phyloP scores from a whole-genome alignment of 306 rosid genomes.

The Inga laurina region DNA sequence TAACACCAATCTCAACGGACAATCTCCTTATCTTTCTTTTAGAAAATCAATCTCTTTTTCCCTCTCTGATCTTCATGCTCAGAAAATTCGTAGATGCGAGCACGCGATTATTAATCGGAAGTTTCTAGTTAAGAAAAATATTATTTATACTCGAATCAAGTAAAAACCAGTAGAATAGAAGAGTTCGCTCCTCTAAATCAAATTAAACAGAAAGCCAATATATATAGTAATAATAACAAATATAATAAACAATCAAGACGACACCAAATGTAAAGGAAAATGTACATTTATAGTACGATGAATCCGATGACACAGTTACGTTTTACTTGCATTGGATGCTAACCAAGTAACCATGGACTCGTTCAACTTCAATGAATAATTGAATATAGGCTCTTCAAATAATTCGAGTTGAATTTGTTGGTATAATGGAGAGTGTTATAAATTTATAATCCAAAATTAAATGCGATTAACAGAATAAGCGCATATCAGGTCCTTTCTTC shows the following conservation, averaged over 20 bases:
- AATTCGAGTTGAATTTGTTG: not conserved
- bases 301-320: not conserved
- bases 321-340: not conserved
- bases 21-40: constrained; percentile 5
- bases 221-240: not conserved
- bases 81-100: constrained; percentile 4
- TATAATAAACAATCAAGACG: not conserved
- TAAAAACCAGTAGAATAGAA: not conserved
- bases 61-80: not conserved
- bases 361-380: not conserved
- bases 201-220: too few species aligned
- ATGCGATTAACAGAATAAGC: not conserved
- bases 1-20: constrained; percentile 28
- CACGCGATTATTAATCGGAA: constrained; percentile 2
- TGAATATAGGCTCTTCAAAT: not conserved
- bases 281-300: not conserved
- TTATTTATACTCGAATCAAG: not conserved
- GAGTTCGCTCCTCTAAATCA: not conserved
- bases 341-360: not conserved
- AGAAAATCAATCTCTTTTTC: constrained; percentile 10
- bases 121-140: not conserved
- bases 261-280: not conserved
- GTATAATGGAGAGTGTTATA: not conserved
- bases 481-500: not conserved
- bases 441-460: not conserved